phyloP scores from a whole-genome alignment of 768 basidiomycete genomes.

The Lepiota subincarnata region DNA sequence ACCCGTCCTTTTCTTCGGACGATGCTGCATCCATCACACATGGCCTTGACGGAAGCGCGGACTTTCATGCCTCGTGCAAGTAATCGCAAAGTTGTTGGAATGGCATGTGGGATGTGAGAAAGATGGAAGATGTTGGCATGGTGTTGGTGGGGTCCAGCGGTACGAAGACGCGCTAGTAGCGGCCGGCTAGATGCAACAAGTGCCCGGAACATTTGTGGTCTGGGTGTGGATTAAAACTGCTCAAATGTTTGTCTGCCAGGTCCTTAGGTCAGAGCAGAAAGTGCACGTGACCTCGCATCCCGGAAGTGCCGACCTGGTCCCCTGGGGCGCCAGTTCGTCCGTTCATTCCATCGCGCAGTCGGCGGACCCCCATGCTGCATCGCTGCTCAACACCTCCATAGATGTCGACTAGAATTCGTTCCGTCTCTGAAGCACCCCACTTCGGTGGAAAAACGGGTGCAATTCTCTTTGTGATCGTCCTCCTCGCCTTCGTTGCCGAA shows the following conservation, averaged over 20 bases:
- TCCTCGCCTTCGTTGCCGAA: slow-evolving; percentile 74
- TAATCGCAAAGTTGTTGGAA: slow-evolving; percentile 19
- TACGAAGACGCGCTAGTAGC: slow-evolving; percentile 47
- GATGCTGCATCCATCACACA: slow-evolving; percentile 91
- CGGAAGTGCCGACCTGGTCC: background rate
- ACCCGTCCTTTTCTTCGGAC: slow-evolving; percentile 88
- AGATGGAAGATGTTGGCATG: background rate
- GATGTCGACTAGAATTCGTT: slow-evolving; percentile 24
- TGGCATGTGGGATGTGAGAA: slow-evolving; percentile 20
- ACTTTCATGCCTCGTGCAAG: slow-evolving; percentile 91
- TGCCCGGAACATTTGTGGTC: slow-evolving; percentile 54
- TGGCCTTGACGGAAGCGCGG: slow-evolving; percentile 85
- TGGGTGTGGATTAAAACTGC: slow-evolving; percentile 8
- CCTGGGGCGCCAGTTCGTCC: background rate
- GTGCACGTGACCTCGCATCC: background rate
- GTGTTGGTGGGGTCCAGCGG: slow-evolving; percentile 24
- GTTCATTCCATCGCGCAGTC: background rate
- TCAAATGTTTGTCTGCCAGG: too few species aligned
- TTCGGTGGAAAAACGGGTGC: slow-evolving; percentile 48
- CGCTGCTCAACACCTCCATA: background rate
- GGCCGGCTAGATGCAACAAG: slow-evolving; percentile 61
- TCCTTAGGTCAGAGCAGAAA: background rate
- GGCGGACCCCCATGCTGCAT: slow-evolving; percentile 1
- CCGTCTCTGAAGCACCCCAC: slow-evolving; percentile 24
- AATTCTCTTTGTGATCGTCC: slow-evolving; percentile 51